A percentile compares a stretch with the other conserved stretches of the same genome.
Evolutionary conservation across 371 early-diverging fungal genomes (phyloP).

Genomic region (Apophysomyces trapeziformis): DNA sequence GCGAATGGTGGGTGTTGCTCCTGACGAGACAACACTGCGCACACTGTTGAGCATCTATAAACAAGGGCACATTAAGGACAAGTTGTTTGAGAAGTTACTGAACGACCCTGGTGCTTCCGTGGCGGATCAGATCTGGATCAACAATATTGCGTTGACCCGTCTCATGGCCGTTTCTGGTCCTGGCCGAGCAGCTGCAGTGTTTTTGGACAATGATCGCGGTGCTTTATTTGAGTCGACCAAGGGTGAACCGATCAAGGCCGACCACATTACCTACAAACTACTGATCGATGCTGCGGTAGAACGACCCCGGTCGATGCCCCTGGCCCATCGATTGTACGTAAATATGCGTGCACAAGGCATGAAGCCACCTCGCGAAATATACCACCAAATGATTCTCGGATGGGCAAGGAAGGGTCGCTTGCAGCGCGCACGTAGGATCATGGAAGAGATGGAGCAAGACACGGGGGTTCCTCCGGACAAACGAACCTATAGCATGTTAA

Average conservation of each 20-base stretch:
- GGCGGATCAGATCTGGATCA: slow-evolving; percentile 37
- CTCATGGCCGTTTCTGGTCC: slow-evolving; percentile 17
- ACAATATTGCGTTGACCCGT: slow-evolving; percentile 38
- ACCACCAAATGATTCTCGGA: slow-evolving; percentile 29
- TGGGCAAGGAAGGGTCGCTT: slow-evolving; percentile 33
- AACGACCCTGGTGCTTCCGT: slow-evolving; percentile 14
- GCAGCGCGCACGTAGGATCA: slow-evolving; percentile 29
- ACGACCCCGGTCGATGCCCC: slow-evolving; percentile 11
- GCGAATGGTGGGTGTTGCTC: slow-evolving; percentile 33
- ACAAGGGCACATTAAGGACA: slow-evolving; percentile 22
- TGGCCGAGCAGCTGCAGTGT: slow-evolving; percentile 13
- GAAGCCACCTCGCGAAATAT: slow-evolving; percentile 23
- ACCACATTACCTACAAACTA: slow-evolving; percentile 40
- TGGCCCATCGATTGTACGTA: slow-evolving; percentile 29
- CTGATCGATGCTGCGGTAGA: slow-evolving; percentile 28
- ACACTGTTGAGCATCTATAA: slow-evolving; percentile 34
- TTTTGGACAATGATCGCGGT: slow-evolving; percentile 30
- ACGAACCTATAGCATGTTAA: slow-evolving; percentile 32
- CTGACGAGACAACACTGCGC: slow-evolving; percentile 39
- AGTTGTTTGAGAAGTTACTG: slow-evolving; percentile 28
- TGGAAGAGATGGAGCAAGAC: slow-evolving; percentile 33
- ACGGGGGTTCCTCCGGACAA: slow-evolving; percentile 23
- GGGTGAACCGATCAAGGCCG: slow-evolving; percentile 18
- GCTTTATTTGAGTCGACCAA: not conserved
- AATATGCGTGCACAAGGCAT: slow-evolving; percentile 35